Base-by-base conservation (phyloP, 2,329 filamentous ascomycete species). In the Cadophora gregata region DNA sequence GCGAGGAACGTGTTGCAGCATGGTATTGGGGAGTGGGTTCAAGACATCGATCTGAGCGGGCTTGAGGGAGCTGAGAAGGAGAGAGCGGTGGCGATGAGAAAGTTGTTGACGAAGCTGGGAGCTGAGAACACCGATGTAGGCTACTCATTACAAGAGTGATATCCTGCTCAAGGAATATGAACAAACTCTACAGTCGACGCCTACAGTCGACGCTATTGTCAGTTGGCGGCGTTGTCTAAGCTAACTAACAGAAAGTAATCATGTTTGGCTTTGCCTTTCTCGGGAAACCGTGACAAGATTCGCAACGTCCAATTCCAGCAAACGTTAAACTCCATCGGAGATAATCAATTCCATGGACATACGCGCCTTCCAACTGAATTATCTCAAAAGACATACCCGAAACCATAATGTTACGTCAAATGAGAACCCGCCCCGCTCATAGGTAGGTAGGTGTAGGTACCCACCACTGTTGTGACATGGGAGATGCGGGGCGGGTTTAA, bases 1-100 rank as follows among this genome's bases (percentile, higher is more conserved):
- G 90, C 90, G 61, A 83, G 89, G 70, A 93, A 93, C 77, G 90
- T 93, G 70, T 77, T 93, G 75, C 90, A 93, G 82, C 90, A 93
- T 79, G 90, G 89, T 4, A 83, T 93, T 25, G 89, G 89, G 4
- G 81, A 79, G 51, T 93, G 89, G 88, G 88, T 91, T 7, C 82
- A 82, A 36, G 73, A 80, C 27, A 86, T 86, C 68, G 83, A 89
- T 74, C 86, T 93, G 64, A 79, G 78, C 38, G 77, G 77, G 73
- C 7, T 82, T 80, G 69, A 78, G 4, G 70, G 64, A 16, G 59
- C 72, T 56, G 77, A 80, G 70, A 82, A 80, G 69, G 73, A 72
- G 72, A 80, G 83, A 70, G 90, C 90, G 0, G 84, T 87, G 76
- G 84, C 73, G 27, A 93, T 93, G 90, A 84, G 88, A 68, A 80